A percentile compares a stretch with the other conserved stretches of the same genome.
phyloP scores from a whole-genome alignment of 1,139 yeast species.

The Nakaseomyces bracarensis region DNA sequence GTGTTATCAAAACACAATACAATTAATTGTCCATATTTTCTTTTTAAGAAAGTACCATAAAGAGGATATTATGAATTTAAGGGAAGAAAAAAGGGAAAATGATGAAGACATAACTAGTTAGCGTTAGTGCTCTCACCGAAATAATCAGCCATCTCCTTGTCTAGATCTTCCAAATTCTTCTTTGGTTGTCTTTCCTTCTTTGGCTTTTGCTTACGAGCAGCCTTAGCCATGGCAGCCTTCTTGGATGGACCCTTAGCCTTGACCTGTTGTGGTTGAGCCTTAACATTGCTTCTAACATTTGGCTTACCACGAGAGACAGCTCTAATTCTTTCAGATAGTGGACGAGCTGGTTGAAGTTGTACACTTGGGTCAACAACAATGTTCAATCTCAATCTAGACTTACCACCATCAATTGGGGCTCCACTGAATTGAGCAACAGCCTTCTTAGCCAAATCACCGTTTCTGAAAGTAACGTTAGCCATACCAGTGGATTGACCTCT shows the following conservation, averaged over 20 bases:
- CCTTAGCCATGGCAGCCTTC: constrained; percentile 33
- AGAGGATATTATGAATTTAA: not conserved
- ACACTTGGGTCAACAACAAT: constrained; percentile 77
- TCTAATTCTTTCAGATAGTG: constrained; percentile 33
- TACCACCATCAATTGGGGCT: constrained; percentile 88
- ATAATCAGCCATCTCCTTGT: constrained; percentile 89
- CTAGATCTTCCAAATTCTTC: constrained; percentile 83
- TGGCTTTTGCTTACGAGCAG: constrained; percentile 32
- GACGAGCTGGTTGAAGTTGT: constrained; percentile 72
- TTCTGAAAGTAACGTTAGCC: constrained; percentile 75
- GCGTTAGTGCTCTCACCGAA: constrained; percentile 35
- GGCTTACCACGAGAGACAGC: constrained; percentile 25
- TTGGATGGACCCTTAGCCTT: constrained; percentile 30
- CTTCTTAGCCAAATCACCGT: constrained; percentile 55
- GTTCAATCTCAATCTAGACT: constrained; percentile 70
- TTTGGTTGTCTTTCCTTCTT: constrained; percentile 40
- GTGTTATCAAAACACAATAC: constrained; percentile 2
- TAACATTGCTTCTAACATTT: constrained; percentile 10
- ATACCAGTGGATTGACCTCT: constrained; percentile 87
- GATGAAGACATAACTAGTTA: not conserved
- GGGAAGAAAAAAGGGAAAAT: not conserved
- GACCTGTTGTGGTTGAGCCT: constrained; percentile 17
- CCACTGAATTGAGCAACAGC: constrained; percentile 86
- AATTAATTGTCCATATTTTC: too few relatives aligned
- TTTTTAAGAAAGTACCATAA: too few relatives aligned